Evolutionary conservation across 306 rosid genomes (phyloP).

Genomic region (barrel medic (Medicago truncatula)): DNA sequence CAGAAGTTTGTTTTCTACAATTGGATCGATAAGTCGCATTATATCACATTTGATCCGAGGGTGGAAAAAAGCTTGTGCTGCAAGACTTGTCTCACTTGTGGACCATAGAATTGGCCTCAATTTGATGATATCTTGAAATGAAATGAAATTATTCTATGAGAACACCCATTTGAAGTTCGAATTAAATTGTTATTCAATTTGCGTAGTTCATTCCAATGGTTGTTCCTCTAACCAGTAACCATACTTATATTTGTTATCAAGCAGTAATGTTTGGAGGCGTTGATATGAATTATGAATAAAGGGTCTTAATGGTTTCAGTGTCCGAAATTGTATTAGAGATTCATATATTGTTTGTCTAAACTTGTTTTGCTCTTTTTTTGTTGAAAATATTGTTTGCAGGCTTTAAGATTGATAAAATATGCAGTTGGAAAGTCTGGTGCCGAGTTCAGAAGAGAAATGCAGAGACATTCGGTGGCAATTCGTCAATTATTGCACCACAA

Average conservation of each 20-base stretch:
- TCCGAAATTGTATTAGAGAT: background rate
- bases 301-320: conserved; percentile 27
- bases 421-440: conserved; percentile 90
- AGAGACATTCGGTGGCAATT: conserved; percentile 89
- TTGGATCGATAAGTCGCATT: no score
- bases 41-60: no score
- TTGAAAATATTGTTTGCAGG: conserved; percentile 54
- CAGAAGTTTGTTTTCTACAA: no score
- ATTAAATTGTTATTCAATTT: conserved; percentile 10
- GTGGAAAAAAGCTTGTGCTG: no score
- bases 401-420: conserved; percentile 91
- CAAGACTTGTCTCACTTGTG: no score
- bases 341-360: conserved; percentile 21
- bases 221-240: background rate
- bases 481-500: conserved; percentile 90
- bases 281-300: background rate
- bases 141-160: conserved; percentile 8
- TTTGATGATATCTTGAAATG: background rate
- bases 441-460: conserved; percentile 99
- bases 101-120: no score
- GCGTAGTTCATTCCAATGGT: conserved; percentile 4
- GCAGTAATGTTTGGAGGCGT: background rate
- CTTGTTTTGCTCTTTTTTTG: background rate
- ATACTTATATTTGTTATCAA: background rate
- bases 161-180: conserved; percentile 1